Conservation (phyloP, 1,284 basidiomycete species). For the Ustilago hordei region DNA sequence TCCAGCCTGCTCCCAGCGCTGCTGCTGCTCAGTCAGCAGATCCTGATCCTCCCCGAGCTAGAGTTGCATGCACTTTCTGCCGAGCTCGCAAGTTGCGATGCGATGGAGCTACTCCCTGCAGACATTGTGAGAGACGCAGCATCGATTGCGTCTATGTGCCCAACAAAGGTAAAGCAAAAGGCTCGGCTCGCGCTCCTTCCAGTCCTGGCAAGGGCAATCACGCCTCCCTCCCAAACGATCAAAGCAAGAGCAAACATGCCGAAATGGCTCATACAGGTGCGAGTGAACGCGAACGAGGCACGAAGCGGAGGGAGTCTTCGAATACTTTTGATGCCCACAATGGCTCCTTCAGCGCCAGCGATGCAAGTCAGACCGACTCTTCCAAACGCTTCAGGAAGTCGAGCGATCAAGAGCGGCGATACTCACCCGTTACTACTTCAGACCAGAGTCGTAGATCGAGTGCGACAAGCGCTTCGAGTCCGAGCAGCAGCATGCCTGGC, state of each 20-base stretch:
- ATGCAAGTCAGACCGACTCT: not conserved
- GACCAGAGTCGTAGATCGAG: not conserved
- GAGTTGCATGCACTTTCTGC: constrained; percentile 50
- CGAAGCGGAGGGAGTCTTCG: constrained; percentile 13
- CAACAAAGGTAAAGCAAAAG: constrained; percentile 30
- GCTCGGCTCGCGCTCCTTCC: constrained; percentile 1
- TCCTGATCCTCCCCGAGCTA: constrained; percentile 43
- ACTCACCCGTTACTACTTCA: not conserved
- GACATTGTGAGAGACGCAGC: constrained; percentile 48
- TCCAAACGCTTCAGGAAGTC: constrained; percentile 7
- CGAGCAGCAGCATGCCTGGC: constrained; percentile 45
- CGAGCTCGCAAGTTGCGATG: constrained; percentile 51
- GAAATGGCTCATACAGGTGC: not conserved
- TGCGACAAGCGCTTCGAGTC: constrained; percentile 2
- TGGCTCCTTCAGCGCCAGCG: no score
- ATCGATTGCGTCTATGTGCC: constrained; percentile 45
- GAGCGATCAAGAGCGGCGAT: not conserved
- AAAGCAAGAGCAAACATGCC: not conserved
- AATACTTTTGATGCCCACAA: not conserved
- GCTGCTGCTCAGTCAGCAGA: constrained; percentile 3
- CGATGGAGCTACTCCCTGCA: constrained; percentile 46
- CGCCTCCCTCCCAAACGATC: not conserved
- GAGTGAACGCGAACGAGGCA: constrained; percentile 12
- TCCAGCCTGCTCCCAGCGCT: not conserved
- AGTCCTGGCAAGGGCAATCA: constrained; percentile 3